Evolutionary conservation across 192 early-diverging fungal genomes (phyloP).

Genomic region (Rhizoclosmatium sp.): DNA sequence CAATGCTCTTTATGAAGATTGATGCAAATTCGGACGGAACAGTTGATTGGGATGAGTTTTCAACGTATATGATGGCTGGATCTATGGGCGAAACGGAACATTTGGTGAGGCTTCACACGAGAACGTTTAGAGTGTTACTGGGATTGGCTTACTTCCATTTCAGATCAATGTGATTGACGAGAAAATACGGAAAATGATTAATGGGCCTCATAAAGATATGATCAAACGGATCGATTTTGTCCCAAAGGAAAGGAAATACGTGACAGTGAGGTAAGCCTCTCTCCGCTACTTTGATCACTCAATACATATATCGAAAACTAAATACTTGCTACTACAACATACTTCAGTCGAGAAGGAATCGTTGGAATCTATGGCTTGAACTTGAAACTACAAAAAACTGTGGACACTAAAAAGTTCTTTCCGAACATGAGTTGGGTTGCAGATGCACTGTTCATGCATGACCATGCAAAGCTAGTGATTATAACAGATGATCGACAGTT

Average conservation of each 20-base stretch:
- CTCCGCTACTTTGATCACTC: background rate
- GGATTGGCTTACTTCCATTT: conserved; percentile 7
- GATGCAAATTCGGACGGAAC: conserved; percentile 73
- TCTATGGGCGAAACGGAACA: conserved; percentile 54
- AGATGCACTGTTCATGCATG: conserved; percentile 62
- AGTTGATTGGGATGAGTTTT: conserved; percentile 73
- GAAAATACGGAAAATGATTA: conserved; percentile 52
- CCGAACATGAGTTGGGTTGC: conserved; percentile 58
- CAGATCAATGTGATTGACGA: conserved; percentile 63
- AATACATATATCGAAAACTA: no score
- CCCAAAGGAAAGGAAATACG: conserved; percentile 67
- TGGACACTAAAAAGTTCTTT: conserved; percentile 59
- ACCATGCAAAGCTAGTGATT: conserved; percentile 59
- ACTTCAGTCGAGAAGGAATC: conserved; percentile 59
- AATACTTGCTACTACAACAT: no score
- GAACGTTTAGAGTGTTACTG: background rate
- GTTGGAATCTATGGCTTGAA: conserved; percentile 62
- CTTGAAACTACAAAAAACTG: conserved; percentile 60
- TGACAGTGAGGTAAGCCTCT: conserved; percentile 59
- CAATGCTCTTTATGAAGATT: conserved; percentile 76
- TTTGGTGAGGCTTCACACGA: background rate
- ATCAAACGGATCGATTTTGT: conserved; percentile 66
- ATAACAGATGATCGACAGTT: conserved; percentile 69
- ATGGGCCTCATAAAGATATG: conserved; percentile 65
- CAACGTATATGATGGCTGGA: conserved; percentile 70